A percentile compares a stretch with the other conserved stretches of the same genome.
These are phyloP conservation scores for Cladobotryum mycophilum DNA, from an alignment of 2,329 filamentous ascomycete genomes.

Conservation along the genomic window DNA sequence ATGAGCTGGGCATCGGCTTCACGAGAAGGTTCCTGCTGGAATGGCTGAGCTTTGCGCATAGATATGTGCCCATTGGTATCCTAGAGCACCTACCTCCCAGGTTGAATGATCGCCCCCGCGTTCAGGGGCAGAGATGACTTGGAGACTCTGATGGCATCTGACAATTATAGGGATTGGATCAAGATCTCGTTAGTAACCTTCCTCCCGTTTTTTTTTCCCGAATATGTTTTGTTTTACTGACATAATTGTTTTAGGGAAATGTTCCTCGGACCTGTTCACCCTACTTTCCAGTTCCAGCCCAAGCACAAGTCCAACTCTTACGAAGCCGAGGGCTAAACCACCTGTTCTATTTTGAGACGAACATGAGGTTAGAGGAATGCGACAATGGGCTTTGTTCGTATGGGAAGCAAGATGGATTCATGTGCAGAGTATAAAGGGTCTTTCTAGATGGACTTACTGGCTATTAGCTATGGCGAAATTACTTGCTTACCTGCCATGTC, in stretches of 20 bases:
- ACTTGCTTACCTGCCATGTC: too few species aligned
- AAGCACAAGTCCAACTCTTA: slow-evolving; percentile 97
- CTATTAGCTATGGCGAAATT: too few species aligned
- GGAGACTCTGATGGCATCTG: slow-evolving; percentile 86
- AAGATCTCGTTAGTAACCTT: slow-evolving; percentile 74
- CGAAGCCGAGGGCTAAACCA: slow-evolving; percentile 60
- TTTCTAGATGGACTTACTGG: too few species aligned
- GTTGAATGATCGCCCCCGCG: slow-evolving; percentile 81
- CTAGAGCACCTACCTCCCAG: slow-evolving; percentile 82
- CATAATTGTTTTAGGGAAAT: slow-evolving; percentile 64
- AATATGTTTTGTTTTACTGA: not conserved
- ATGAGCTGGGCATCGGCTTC: slow-evolving; percentile 86
- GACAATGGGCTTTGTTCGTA: too few species aligned
- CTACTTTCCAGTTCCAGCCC: slow-evolving; percentile 87
- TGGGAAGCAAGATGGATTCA: too few species aligned
- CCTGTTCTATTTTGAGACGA: not conserved
- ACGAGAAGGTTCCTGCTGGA: slow-evolving; percentile 90
- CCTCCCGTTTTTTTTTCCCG: not conserved
- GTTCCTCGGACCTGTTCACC: slow-evolving; percentile 88
- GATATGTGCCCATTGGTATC: slow-evolving; percentile 86
- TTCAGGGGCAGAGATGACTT: slow-evolving; percentile 82
- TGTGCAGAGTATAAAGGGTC: too few species aligned
- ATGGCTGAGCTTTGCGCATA: slow-evolving; percentile 88
- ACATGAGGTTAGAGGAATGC: too few species aligned
- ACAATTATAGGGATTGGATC: slow-evolving; percentile 96